Conservation (phyloP, 2,329 filamentous ascomycete genomes). For the Hypoxylon sp. region DNA sequence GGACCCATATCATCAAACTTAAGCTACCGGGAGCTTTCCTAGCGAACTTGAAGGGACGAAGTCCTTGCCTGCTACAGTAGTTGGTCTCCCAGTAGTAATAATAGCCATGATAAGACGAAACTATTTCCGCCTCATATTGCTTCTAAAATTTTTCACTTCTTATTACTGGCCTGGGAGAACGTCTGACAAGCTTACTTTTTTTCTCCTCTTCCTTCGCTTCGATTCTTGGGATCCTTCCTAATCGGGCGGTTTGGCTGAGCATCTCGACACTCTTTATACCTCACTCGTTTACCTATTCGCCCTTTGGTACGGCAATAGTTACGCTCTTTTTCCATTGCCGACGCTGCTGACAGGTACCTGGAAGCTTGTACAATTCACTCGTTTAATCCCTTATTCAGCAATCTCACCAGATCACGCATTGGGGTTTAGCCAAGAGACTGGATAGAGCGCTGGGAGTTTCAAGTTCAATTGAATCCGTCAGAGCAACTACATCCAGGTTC, state of each 20-base stretch:
- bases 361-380: conserved; percentile 14
- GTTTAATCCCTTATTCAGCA: conserved; percentile 14
- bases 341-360: conserved; percentile 11
- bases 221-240: conserved; percentile 34
- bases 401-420: conserved; percentile 10
- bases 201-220: conserved; percentile 30
- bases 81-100: conserved; percentile 21
- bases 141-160: conserved; percentile 19
- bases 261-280: conserved; percentile 11
- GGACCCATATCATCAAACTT: conserved; percentile 35
- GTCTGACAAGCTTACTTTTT: conserved; percentile 41
- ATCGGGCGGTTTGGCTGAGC: conserved; percentile 34
- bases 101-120: conserved; percentile 30
- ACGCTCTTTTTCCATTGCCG: conserved; percentile 16
- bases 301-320: conserved; percentile 22
- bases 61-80: conserved; percentile 18
- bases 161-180: conserved; percentile 18
- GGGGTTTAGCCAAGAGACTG: conserved; percentile 7
- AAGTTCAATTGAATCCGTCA: conserved; percentile 21
- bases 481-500: conserved; percentile 14
- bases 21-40: conserved; percentile 34
- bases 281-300: conserved; percentile 22
- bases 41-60: conserved; percentile 28
- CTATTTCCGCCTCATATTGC: conserved; percentile 20
- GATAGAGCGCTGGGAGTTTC: conserved; percentile 13